Conservation (phyloP, 345 rosid genomes). For the Salix suchowensis region DNA sequence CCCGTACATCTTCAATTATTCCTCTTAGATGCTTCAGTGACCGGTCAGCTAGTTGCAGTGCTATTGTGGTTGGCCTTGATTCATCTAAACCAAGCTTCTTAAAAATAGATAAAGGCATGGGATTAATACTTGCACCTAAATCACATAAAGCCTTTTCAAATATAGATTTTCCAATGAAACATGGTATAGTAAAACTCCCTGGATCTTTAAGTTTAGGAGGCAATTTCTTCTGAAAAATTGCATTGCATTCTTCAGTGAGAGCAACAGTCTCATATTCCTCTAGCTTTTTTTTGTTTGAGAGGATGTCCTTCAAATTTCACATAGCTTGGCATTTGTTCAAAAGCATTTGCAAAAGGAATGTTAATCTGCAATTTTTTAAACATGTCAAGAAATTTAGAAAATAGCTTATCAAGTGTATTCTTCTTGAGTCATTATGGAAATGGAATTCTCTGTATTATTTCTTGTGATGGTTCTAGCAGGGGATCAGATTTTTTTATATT, state of each 20-base stretch:
- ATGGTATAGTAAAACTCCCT: not conserved
- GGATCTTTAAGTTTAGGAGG: not conserved
- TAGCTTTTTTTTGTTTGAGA: too few relatives aligned
- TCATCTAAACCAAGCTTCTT: not conserved
- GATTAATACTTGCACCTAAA: not conserved
- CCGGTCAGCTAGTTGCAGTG: not conserved
- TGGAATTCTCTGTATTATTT: too few relatives aligned
- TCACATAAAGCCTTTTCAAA: not conserved
- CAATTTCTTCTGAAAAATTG: not conserved
- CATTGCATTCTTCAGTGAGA: too few relatives aligned
- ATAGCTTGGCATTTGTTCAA: too few relatives aligned
- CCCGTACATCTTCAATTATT: not conserved
- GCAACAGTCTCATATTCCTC: too few relatives aligned
- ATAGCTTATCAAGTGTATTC: too few relatives aligned
- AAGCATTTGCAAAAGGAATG: too few relatives aligned
- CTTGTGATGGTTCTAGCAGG: rapidly evolving
- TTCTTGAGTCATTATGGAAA: too few relatives aligned
- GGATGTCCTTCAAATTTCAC: too few relatives aligned
- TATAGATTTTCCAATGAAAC: not conserved
- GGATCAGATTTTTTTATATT: too few relatives aligned
- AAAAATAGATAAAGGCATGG: not conserved
- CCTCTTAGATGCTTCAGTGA: not conserved
- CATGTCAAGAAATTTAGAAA: too few relatives aligned
- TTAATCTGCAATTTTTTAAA: too few relatives aligned
- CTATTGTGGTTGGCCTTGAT: not conserved